Evolutionary conservation across 768 basidiomycete species (phyloP).

Genomic region (Suillus luteus): DNA sequence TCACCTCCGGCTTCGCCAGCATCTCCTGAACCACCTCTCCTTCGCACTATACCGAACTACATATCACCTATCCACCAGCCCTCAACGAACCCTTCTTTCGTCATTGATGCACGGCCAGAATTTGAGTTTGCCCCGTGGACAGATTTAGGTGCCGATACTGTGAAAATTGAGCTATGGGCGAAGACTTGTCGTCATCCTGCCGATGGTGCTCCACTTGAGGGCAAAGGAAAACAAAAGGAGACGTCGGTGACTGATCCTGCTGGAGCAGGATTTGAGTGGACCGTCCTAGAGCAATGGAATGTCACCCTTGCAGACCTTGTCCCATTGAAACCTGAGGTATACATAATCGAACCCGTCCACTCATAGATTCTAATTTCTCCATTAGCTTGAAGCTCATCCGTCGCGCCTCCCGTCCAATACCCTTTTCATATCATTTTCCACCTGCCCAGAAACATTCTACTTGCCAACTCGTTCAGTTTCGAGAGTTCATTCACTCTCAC

Average conservation of each 20-base stretch:
- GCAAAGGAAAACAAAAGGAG: constrained; percentile 52
- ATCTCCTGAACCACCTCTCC: constrained; percentile 15
- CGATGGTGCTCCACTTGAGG: constrained; percentile 13
- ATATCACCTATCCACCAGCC: constrained; percentile 79
- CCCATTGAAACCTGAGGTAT: constrained; percentile 63
- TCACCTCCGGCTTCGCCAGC: constrained; percentile 23
- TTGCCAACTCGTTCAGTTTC: constrained; percentile 42
- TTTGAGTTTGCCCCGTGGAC: constrained; percentile 57
- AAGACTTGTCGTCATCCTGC: constrained; percentile 32
- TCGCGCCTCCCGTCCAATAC: constrained; percentile 71
- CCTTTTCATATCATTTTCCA: constrained; percentile 64
- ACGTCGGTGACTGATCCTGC: constrained; percentile 21
- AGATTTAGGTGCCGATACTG: constrained; percentile 50
- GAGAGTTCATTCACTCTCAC: constrained; percentile 30
- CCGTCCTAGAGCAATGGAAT: constrained; percentile 66
- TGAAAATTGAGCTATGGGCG: constrained; percentile 65
- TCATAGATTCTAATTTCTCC: background rate
- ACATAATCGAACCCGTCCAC: constrained; percentile 28
- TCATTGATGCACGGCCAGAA: constrained; percentile 52
- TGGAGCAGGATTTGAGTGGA: constrained; percentile 49
- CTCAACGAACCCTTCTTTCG: constrained; percentile 81
- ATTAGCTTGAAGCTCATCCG: constrained; percentile 40
- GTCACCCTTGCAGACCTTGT: constrained; percentile 59
- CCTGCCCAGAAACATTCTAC: constrained; percentile 62
- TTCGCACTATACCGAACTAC: constrained; percentile 54